These are phyloP conservation scores for Talaromyces liani DNA, from an alignment of 495 filamentous ascomycete genomes.

Conservation along the genomic window DNA sequence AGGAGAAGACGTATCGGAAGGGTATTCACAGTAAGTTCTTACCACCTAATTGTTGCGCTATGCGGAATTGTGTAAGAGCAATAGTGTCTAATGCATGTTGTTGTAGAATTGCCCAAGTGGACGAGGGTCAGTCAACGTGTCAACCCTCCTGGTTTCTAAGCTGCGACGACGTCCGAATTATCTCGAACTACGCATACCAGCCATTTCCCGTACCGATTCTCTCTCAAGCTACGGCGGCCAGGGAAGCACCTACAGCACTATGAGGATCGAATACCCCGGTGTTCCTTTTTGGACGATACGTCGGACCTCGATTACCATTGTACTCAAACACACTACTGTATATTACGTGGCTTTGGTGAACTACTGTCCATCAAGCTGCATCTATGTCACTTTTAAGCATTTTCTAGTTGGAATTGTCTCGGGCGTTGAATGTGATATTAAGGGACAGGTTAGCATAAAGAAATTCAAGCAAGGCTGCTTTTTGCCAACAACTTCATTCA, in stretches of 20 bases:
- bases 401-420: not conserved
- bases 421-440: constrained; percentile 1
- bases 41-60: constrained; percentile 1
- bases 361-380: not conserved
- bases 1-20: constrained; percentile 93
- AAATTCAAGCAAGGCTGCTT: not conserved
- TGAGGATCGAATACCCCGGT: not conserved
- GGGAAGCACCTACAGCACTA: not conserved
- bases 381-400: not conserved
- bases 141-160: constrained; percentile 89
- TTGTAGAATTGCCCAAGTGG: constrained; percentile 85
- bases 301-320: not conserved
- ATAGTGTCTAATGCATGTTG: constrained; percentile 1
- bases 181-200: not conserved
- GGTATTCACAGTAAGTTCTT: constrained; percentile 81
- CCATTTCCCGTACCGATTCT: not conserved
- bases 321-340: not conserved
- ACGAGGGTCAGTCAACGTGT: constrained; percentile 86
- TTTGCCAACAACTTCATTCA: not conserved
- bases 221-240: not conserved
- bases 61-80: constrained; percentile 1
- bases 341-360: not conserved
- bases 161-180: not conserved
- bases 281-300: not conserved
- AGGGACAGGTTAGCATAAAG: not conserved